These are phyloP conservation scores for Cyphellophora europaea DNA, from an alignment of 2,329 filamentous ascomycete genomes.

Conservation along the genomic window DNA sequence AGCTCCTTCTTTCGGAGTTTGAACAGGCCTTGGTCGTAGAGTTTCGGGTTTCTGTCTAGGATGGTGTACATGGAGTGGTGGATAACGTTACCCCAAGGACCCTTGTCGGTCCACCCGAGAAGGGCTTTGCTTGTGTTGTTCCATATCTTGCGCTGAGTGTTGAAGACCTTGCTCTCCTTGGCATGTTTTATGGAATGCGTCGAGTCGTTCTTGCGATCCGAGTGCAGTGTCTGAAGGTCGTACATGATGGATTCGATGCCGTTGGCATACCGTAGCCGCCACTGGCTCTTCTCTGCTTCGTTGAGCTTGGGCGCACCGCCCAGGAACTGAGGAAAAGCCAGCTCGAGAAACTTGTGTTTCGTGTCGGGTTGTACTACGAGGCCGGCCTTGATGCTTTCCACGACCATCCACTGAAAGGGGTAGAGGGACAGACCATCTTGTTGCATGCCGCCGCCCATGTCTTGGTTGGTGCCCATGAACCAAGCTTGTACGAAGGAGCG, in stretches of 20 bases:
- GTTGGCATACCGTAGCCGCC: constrained; percentile 13
- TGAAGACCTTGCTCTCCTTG: constrained; percentile 7
- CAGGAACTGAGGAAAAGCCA: constrained; percentile 15
- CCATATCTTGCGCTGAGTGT: constrained; percentile 12
- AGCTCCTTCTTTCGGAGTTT: constrained; percentile 14
- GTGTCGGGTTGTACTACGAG: constrained; percentile 20
- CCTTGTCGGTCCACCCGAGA: constrained; percentile 17
- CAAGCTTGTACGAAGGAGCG: constrained; percentile 28
- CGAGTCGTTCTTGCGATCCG: constrained; percentile 5
- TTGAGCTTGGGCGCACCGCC: constrained; percentile 13
- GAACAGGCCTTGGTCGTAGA: constrained; percentile 21
- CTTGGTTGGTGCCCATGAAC: constrained; percentile 30
- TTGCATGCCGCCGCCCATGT: constrained; percentile 27
- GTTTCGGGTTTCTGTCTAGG: constrained; percentile 21
- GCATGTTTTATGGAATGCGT: constrained; percentile 13
- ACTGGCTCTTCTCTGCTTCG: constrained; percentile 12
- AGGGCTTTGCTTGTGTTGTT: constrained; percentile 6
- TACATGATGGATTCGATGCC: constrained; percentile 13
- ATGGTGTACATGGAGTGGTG: constrained; percentile 25
- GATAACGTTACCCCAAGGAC: constrained; percentile 23
- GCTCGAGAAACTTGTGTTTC: constrained; percentile 4
- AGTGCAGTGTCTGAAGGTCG: constrained; percentile 13
- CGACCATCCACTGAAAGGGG: constrained; percentile 34
- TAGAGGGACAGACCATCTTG: constrained; percentile 32
- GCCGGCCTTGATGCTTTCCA: constrained; percentile 24